Base-by-base conservation (phyloP, 106 monocot genomes). In the Dendrobium huoshanense region DNA sequence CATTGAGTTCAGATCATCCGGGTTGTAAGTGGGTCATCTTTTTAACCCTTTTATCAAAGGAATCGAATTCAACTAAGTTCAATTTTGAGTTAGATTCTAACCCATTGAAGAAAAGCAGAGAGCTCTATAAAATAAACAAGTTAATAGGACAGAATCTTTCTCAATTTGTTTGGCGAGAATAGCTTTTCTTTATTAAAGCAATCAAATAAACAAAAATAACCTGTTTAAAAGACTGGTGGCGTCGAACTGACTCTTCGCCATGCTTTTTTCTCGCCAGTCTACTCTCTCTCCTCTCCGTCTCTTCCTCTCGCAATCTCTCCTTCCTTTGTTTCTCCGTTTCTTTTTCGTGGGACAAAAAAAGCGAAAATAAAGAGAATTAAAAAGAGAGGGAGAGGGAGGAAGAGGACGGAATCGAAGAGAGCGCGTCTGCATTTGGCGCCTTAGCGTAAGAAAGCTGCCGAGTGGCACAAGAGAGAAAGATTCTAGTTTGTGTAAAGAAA, bases 211-310 rank as follows among this genome's bases (percentile, higher is more conserved):
- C 33, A 70, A 33, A 70, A 37, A 70, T 40, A 37, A 11, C 13
- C 4, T 33, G 70, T 70, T 37, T 31, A 70, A 33, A 70, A 70
- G 17, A 37, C 16, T 37, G 70, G 7, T 33, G 13, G 17, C 70
- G 70, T 70, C 70, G 11, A 37, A 19, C 22, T n/a, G 61, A 70
- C 48, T 77, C 43, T 37, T 41, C 42, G 43, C 20, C 43, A 19
- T 74, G 18, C 74, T 43, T 37, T 44, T 44, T 74, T 74, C 74
- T 74, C 74, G 20, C 43, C 74, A 74, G 18, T 74, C 43, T n/a
- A 40, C 13, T 72, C 72, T 15, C 33, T 70, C 33, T 51, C 51
- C 51, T 51, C 51, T 11, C 51, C 15, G 15, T 13, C 15, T 15
- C 15, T 51, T 1, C 33, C 31, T 70, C 72, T 72, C 16, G 37